Percentiles rank a stretch among this genome's conserved stretches.
phyloP scores from a whole-genome alignment of 192 early-diverging fungal genomes.

The Dissophora ornata region DNA sequence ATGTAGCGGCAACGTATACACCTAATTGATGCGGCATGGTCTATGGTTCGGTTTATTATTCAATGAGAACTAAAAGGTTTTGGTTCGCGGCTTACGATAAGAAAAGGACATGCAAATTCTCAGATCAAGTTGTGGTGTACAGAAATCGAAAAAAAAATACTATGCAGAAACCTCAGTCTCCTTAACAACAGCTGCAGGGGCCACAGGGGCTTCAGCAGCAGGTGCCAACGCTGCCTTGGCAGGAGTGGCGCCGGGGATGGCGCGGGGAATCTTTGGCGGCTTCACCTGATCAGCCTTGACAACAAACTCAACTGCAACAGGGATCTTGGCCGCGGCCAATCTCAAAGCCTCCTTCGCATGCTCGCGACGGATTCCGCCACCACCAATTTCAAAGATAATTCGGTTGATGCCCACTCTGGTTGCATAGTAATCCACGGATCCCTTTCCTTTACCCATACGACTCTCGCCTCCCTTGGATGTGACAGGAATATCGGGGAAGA shows the following conservation, averaged over 20 bases:
- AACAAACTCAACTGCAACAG: constrained; percentile 77
- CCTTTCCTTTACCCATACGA: constrained; percentile 99
- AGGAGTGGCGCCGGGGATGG: constrained; percentile 24
- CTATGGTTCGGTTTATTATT: constrained; percentile 9
- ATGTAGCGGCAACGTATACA: too few relatives aligned
- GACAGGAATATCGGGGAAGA: constrained; percentile 94
- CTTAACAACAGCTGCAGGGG: constrained; percentile 2
- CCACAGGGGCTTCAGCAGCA: neutral
- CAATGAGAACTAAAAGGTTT: neutral
- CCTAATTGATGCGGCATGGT: neutral
- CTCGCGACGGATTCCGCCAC: constrained; percentile 82
- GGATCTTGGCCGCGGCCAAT: constrained; percentile 71
- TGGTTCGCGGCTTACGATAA: neutral
- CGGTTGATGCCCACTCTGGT: constrained; percentile 89
- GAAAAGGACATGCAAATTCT: neutral
- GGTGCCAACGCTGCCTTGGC: neutral
- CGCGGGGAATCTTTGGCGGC: constrained; percentile 43
- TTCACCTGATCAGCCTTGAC: constrained; percentile 58
- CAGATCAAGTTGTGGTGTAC: neutral
- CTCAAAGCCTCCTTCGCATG: constrained; percentile 81
- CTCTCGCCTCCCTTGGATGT: constrained; percentile 90
- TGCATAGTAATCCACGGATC: constrained; percentile 92
- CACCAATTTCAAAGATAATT: constrained; percentile 89
- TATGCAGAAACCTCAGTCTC: constrained; percentile 30
- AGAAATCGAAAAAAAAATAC: neutral